Percentiles rank a stretch among this genome's conserved stretches.
These are phyloP conservation scores for Colletotrichum sansevieriae DNA, from an alignment of 2,329 filamentous ascomycete genomes.

Conservation along the genomic window DNA sequence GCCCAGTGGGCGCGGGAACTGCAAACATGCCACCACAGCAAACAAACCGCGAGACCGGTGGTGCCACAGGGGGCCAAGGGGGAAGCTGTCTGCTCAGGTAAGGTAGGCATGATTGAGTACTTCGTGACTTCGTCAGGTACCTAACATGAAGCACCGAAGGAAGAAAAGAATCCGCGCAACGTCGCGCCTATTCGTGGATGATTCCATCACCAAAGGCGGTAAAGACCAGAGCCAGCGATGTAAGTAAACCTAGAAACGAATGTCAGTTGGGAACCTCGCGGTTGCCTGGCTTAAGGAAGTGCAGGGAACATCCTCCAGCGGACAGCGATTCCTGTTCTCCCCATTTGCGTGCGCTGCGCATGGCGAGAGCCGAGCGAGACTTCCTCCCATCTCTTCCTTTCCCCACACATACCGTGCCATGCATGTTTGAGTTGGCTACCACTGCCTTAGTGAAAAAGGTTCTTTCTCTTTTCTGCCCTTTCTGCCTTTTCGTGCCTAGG, in stretches of 20 bases:
- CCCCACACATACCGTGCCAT: slow-evolving; percentile 23
- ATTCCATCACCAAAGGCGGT: no score
- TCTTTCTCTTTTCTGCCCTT: neutral
- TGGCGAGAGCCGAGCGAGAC: slow-evolving; percentile 16
- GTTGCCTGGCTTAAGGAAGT: no score
- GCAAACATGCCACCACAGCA: slow-evolving; percentile 15
- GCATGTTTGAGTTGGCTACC: slow-evolving; percentile 15
- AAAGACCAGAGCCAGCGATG: no score
- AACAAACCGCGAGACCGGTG: slow-evolving; percentile 29
- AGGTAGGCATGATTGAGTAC: no score
- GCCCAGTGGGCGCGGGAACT: neutral
- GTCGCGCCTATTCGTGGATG: slow-evolving; percentile 25
- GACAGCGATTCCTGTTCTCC: no score
- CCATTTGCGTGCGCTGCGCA: no score
- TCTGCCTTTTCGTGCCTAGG: neutral
- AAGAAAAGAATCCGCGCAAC: neutral
- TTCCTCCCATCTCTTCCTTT: slow-evolving; percentile 18
- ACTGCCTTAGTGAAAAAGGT: neutral
- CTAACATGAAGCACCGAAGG: no score
- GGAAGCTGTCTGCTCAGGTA: no score
- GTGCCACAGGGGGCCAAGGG: slow-evolving; percentile 16
- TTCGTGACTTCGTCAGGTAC: no score
- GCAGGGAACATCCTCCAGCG: no score
- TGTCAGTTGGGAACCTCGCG: no score
- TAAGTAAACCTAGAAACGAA: no score